Conservation (phyloP, 2,329 filamentous ascomycete genomes). For the Helicocarpus griseus region DNA sequence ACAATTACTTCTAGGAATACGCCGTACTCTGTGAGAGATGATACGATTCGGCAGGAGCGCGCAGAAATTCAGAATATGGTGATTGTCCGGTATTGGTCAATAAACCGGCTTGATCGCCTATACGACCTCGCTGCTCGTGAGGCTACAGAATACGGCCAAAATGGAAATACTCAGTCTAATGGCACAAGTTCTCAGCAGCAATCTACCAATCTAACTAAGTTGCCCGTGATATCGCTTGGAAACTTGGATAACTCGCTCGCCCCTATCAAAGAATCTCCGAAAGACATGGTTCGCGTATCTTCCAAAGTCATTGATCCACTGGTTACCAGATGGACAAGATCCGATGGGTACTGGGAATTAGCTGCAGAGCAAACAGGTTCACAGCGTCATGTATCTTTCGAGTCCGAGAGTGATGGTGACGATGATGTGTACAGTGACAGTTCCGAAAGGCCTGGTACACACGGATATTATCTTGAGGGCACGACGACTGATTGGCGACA, state of each 20-base stretch:
- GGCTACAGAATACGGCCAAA: conserved; percentile 18
- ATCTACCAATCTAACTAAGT: conserved; percentile 16
- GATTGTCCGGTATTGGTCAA: conserved; percentile 34
- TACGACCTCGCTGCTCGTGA: conserved; percentile 29
- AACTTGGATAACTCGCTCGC: conserved; percentile 25
- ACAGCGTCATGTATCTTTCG: conserved; percentile 12
- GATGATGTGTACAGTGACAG: conserved; percentile 11
- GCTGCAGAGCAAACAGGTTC: conserved; percentile 8
- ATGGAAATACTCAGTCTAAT: conserved; percentile 10
- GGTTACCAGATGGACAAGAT: conserved; percentile 20
- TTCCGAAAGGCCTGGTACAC: conserved; percentile 17
- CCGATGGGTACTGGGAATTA: conserved; percentile 10
- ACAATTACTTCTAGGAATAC: too few relatives aligned
- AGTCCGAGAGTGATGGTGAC: conserved; percentile 17
- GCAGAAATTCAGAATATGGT: conserved; percentile 35
- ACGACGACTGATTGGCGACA: conserved; percentile 27
- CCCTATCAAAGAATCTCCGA: conserved; percentile 25
- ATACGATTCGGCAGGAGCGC: conserved; percentile 30
- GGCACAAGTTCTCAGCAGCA: conserved; percentile 7
- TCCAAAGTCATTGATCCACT: conserved; percentile 25
- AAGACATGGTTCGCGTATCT: conserved; percentile 30
- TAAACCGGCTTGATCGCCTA: conserved; percentile 27
- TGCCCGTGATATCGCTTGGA: conserved; percentile 23
- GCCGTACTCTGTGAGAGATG: conserved; percentile 16
- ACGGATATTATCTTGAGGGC: conserved; percentile 27